Percentiles rank a stretch among this genome's conserved stretches.
phyloP scores from a whole-genome alignment of 805 yeast species.

The Lipomyces chichibuensis region DNA sequence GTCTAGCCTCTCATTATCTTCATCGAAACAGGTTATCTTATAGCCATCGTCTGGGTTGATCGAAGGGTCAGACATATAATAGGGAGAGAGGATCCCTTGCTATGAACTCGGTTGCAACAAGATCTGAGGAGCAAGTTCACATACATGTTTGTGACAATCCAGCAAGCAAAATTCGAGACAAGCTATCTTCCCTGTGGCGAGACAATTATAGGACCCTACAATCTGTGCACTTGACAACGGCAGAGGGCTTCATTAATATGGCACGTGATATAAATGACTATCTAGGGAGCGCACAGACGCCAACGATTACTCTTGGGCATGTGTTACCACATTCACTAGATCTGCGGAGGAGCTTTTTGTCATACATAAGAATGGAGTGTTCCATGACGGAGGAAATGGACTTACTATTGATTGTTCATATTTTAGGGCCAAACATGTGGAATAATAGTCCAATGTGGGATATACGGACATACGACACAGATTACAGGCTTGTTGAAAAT shows the following conservation, averaged over 20 bases:
- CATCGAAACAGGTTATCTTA: no score
- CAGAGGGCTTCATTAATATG: conserved; percentile 4
- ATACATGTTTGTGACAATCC: background rate
- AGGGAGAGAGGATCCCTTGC: background rate
- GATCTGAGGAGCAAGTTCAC: background rate
- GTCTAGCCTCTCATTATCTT: no score
- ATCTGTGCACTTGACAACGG: background rate
- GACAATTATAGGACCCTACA: background rate
- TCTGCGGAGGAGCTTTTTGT: conserved; percentile 8
- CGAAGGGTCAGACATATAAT: no score
- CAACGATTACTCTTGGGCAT: conserved; percentile 5
- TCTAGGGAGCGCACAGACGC: background rate
- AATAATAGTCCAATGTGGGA: no score
- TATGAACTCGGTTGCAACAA: background rate
- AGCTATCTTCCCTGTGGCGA: background rate
- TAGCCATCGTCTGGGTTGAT: no score
- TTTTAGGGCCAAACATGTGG: no score
- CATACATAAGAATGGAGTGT: background rate
- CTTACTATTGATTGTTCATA: no score
- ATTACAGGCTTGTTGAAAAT: no score
- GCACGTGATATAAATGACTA: background rate
- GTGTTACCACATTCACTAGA: background rate
- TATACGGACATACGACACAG: no score
- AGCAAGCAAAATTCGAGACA: background rate
- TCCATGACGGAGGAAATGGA: background rate